A percentile compares a stretch with the other conserved stretches of the same genome.
Evolutionary conservation across 441 rosid genomes (phyloP).

Genomic region (Mallotus repandus): DNA sequence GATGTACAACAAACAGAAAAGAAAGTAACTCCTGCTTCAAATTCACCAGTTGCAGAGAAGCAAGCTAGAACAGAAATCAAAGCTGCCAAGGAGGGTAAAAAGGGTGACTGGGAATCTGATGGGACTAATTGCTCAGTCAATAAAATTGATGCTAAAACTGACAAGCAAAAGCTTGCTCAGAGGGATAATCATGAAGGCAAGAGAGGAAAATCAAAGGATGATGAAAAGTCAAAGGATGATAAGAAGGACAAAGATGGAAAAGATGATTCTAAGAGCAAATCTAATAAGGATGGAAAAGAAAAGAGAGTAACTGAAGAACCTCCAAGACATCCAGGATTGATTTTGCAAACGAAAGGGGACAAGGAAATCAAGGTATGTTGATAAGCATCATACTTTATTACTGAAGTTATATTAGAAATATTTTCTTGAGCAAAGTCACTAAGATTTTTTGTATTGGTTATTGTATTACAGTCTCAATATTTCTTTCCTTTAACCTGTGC

Average conservation of each 20-base stretch:
- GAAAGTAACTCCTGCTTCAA: slow-evolving; percentile 29
- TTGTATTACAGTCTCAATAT: not conserved
- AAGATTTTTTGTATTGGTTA: not conserved
- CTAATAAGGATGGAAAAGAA: slow-evolving; percentile 56
- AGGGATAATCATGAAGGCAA: slow-evolving; percentile 41
- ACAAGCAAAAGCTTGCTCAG: slow-evolving; percentile 38
- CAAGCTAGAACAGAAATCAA: slow-evolving; percentile 36
- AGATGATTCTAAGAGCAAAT: slow-evolving; percentile 45
- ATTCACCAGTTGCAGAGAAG: slow-evolving; percentile 44
- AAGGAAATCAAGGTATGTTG: slow-evolving; percentile 70
- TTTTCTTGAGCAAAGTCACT: slow-evolving; percentile 5
- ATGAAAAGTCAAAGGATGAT: slow-evolving; percentile 44
- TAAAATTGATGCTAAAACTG: slow-evolving; percentile 36
- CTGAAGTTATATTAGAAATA: not conserved
- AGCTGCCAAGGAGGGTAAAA: slow-evolving; percentile 43
- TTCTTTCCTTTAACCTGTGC: not conserved
- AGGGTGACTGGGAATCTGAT: slow-evolving; percentile 42
- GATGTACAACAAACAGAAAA: slow-evolving; percentile 26
- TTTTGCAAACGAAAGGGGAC: slow-evolving; percentile 60
- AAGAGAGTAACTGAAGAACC: slow-evolving; percentile 73
- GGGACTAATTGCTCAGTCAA: slow-evolving; percentile 25
- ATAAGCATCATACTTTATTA: slow-evolving; percentile 1
- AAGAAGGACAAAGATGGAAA: slow-evolving; percentile 51
- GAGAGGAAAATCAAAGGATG: slow-evolving; percentile 42
- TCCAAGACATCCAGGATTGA: slow-evolving; percentile 83